phyloP scores from a whole-genome alignment of 2,329 filamentous ascomycete genomes.

The Alternaria sp. region DNA sequence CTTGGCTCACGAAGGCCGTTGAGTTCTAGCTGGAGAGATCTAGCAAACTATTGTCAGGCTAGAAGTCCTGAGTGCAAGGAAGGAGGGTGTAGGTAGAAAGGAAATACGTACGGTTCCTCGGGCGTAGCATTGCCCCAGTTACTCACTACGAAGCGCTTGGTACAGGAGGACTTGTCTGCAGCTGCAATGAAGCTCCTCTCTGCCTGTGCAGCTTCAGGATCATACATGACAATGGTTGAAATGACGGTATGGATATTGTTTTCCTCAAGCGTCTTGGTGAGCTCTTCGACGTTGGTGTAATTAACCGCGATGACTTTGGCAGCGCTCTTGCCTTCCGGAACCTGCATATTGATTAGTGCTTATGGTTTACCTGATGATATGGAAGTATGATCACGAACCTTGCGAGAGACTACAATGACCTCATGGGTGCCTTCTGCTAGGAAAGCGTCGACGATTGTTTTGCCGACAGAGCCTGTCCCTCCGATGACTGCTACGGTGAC shows the following conservation, averaged over 20 bases:
- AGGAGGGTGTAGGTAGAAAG: too few relatives aligned
- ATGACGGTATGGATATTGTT: not conserved
- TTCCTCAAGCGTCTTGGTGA: not conserved
- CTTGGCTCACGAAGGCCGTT: too few relatives aligned
- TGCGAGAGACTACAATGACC: constrained; percentile 55
- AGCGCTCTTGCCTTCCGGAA: not conserved
- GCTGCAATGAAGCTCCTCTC: not conserved
- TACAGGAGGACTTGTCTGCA: not conserved
- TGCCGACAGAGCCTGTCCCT: constrained; percentile 58
- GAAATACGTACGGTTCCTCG: too few relatives aligned
- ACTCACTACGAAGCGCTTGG: not conserved
- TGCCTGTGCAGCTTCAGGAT: not conserved
- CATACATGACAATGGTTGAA: not conserved
- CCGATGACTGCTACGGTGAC: constrained; percentile 58
- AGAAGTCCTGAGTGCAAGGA: too few relatives aligned
- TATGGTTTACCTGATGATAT: not conserved
- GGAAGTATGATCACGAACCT: not conserved
- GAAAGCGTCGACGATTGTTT: constrained; percentile 58
- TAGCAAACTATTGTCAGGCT: too few relatives aligned
- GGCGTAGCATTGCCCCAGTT: not conserved
- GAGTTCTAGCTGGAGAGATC: too few relatives aligned
- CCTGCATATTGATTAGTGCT: not conserved
- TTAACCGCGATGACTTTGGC: not conserved
- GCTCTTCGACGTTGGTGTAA: not conserved
- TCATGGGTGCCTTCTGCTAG: constrained; percentile 47